phyloP scores from a whole-genome alignment of 139 green algal species.

The Astrephomene gubernaculifera region DNA sequence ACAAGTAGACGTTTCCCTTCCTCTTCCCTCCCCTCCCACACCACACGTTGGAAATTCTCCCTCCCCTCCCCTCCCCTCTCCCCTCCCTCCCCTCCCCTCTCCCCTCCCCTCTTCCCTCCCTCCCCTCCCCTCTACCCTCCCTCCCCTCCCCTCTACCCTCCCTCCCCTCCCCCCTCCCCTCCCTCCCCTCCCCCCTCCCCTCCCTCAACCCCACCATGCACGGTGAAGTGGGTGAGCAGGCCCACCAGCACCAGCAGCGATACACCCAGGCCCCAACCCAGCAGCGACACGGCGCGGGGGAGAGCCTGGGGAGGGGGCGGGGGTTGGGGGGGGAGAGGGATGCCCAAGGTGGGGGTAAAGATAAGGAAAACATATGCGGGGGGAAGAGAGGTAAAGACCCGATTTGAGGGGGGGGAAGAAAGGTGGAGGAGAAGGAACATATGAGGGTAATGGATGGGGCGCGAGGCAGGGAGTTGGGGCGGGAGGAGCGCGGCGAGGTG shows the following conservation, averaged over 20 bases:
- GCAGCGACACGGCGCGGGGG: conserved; percentile 16
- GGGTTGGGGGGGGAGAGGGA: too few relatives aligned
- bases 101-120: not conserved
- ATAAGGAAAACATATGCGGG: not conserved
- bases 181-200: not conserved
- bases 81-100: too few relatives aligned
- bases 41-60: too few relatives aligned
- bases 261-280: conserved; percentile 4
- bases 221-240: conserved; percentile 21
- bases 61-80: too few relatives aligned
- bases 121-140: not conserved
- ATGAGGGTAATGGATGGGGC: not conserved
- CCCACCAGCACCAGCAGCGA: conserved; percentile 15
- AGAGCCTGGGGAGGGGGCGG: not conserved
- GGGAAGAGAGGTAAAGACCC: not conserved
- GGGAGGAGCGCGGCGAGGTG: not conserved
- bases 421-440: not conserved
- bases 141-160: not conserved
- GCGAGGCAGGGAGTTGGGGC: not conserved
- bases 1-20: too few relatives aligned
- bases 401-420: not conserved
- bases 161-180: not conserved
- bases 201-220: not conserved
- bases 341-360: not conserved
- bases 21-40: too few relatives aligned